Evolutionary conservation across 75 land plant genomes (phyloP).

Genomic region (Adiantum capillusveneris): DNA sequence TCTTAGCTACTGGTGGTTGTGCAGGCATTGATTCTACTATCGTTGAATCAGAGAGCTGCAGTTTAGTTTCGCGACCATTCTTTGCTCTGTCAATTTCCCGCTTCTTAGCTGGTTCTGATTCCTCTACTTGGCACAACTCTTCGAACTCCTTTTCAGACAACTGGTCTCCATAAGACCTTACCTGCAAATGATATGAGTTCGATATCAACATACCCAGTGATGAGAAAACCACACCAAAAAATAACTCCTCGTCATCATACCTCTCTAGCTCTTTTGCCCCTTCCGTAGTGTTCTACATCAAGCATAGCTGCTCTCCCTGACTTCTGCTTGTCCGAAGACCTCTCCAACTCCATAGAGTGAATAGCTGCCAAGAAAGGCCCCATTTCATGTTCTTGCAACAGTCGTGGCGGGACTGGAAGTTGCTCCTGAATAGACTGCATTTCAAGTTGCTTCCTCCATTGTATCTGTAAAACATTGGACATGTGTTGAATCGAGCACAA

Average conservation of each 20-base stretch:
- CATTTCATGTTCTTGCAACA: constrained; percentile 80
- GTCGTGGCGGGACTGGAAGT: constrained; percentile 59
- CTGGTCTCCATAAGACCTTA: constrained; percentile 88
- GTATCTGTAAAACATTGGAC: constrained; percentile 33
- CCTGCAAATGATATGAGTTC: constrained; percentile 46
- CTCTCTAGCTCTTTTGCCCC: constrained; percentile 98
- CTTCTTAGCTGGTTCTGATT: constrained; percentile 42
- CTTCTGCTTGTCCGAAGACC: constrained; percentile 39
- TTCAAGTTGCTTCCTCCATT: constrained; percentile 45
- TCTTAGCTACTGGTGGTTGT: no score
- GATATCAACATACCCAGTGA: no score
- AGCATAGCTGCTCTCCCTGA: constrained; percentile 33
- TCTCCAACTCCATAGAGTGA: constrained; percentile 43
- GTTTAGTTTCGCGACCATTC: background rate
- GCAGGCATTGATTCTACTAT: no score
- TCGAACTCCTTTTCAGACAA: constrained; percentile 97
- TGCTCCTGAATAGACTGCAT: constrained; percentile 19
- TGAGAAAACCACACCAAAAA: no score
- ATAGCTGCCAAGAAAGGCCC: constrained; percentile 51
- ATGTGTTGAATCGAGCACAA: background rate
- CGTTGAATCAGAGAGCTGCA: no score
- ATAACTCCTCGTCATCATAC: no score
- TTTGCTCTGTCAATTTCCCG: constrained; percentile 11
- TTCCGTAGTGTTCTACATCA: constrained; percentile 83
- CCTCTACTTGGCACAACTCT: constrained; percentile 71